A percentile compares a stretch with the other conserved stretches of the same genome.
Evolutionary conservation across 345 rosid genomes (phyloP).

Genomic region (Corymbia maculata): DNA sequence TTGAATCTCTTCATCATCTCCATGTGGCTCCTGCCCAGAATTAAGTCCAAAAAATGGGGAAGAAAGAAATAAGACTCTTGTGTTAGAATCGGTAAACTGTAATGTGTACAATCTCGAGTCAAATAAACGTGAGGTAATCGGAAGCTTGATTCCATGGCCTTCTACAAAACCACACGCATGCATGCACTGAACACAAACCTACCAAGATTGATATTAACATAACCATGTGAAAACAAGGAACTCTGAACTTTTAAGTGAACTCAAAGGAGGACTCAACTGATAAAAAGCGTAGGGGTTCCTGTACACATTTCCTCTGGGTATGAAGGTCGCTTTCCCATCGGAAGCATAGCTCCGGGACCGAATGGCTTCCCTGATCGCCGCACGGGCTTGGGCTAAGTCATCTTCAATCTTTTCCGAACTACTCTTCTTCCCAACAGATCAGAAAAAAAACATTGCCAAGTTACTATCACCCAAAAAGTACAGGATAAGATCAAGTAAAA

Average conservation of each 20-base stretch:
- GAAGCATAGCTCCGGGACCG: constrained; percentile 21
- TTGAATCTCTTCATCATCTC: constrained; percentile 26
- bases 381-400: constrained; percentile 36
- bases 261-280: constrained; percentile 21
- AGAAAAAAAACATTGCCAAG: background rate
- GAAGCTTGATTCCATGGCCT: background rate
- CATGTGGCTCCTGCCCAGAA: constrained; percentile 34
- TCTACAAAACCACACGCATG: background rate
- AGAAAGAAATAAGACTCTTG: background rate
- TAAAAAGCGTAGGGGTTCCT: constrained; percentile 48
- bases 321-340: constrained; percentile 14
- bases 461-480: background rate
- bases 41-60: background rate
- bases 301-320: constrained; percentile 41
- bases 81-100: background rate
- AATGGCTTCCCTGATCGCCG: constrained; percentile 33
- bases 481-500: background rate
- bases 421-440: constrained; percentile 1
- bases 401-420: constrained; percentile 22
- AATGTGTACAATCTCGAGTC: background rate
- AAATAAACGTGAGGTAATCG: background rate
- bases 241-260: background rate
- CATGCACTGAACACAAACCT: background rate
- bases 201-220: background rate
- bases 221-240: background rate